Base-by-base conservation (phyloP, 2,329 filamentous ascomycete species). In the Calonectria montana region DNA sequence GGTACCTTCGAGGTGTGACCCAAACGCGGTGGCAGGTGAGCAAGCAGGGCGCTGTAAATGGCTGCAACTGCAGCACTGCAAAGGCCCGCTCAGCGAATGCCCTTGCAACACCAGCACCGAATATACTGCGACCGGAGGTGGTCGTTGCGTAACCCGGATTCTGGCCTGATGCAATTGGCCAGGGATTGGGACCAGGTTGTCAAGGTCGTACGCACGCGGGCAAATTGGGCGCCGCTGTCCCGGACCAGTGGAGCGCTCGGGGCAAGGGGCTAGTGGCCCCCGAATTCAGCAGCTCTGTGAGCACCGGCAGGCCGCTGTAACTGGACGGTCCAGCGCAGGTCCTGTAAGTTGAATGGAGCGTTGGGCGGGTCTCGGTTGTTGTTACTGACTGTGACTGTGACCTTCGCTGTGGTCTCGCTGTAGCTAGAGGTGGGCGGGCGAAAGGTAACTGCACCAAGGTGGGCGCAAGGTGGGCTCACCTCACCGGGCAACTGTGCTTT, bases 141-240 rank as follows among this genome's bases (percentile, higher is more conserved):
- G 65, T 62, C 55, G 75, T 70, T 74, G 76, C 75, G 77, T 79
- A 79, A 79, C 73, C 65, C 67, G 71, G 72, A 78, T 79, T 77
- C 77, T 79, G 77, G 77, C 70, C 75, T 79, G 77, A 79, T 79
- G 75, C 75, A 77, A 79, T 79, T 79, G 76, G 77, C 62, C 71
- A 72, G 71, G 68, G 66, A 65, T 65, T 68, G 65, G 53, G 65
- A 65, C 70, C 37, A 69, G 63, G 57, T 72, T 47, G 67, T 57
- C 53, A 59, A 67, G 39, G 65, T 48, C 21, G 65, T 39, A 75
- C 69, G 75, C 73, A 78, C 63, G 77, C 74, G 75, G 77, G 75
- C 77, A 75, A 77, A 78, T 77, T 72, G 76, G 71, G 74, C 73
- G 57, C 72, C 67, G 74, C 73, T 71, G 70, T 75, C 75, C 77